These are phyloP conservation scores for Dictyostelium brefeldianum DNA, from an alignment of 78 protist genomes.

Conservation along the genomic window DNA sequence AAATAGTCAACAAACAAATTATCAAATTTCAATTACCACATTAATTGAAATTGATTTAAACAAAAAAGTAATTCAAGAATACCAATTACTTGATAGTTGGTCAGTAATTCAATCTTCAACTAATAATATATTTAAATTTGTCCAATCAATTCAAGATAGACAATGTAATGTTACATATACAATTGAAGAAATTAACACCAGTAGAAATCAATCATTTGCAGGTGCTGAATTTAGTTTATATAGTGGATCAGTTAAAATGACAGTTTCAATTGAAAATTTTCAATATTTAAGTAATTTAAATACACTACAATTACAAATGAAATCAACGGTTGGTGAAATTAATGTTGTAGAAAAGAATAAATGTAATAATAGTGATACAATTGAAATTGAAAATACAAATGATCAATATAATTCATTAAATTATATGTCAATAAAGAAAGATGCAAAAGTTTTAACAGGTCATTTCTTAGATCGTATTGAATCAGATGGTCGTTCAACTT, in stretches of 20 bases:
- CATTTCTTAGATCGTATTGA: no score
- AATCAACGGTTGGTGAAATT: background rate
- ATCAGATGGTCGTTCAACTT: no score
- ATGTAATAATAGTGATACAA: background rate
- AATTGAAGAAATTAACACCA: background rate
- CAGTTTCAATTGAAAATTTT: background rate
- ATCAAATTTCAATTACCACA: background rate
- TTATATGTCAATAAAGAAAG: no score
- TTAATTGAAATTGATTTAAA: background rate
- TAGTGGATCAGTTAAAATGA: background rate
- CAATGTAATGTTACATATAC: background rate
- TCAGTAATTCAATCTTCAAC: background rate
- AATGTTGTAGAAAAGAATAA: background rate
- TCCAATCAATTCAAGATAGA: background rate
- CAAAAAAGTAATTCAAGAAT: background rate
- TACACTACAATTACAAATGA: background rate
- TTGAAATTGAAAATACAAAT: conserved; percentile 2
- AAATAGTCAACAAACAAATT: conserved; percentile 11
- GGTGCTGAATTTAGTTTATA: background rate
- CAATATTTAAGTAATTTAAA: background rate
- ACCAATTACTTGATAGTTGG: background rate
- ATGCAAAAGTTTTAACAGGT: no score
- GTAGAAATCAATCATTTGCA: background rate
- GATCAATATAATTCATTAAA: no score
- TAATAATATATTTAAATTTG: background rate